Evolutionary conservation across 345 rosid species (phyloP).

Genomic region (Tarenaya hassleriana): DNA sequence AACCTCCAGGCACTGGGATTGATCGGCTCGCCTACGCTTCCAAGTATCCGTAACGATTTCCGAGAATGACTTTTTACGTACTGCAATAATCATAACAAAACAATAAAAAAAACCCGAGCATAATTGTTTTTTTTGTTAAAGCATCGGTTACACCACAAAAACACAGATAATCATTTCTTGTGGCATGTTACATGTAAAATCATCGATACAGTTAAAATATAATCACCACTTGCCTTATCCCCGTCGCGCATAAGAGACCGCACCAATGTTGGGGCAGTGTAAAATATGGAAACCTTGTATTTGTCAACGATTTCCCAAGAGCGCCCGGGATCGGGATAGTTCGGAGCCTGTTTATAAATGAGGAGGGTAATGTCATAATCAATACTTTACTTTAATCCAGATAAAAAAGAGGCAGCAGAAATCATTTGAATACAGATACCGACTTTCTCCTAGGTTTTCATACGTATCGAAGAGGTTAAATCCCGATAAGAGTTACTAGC

Average conservation of each 20-base stretch:
- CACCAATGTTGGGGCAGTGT: slow-evolving; percentile 95
- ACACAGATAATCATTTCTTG: neutral
- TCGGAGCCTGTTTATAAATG: slow-evolving; percentile 58
- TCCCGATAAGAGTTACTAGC: no score
- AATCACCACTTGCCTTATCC: slow-evolving; percentile 48
- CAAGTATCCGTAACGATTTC: slow-evolving; percentile 85
- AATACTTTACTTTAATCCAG: slow-evolving; percentile 37
- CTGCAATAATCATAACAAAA: slow-evolving; percentile 38
- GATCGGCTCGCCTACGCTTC: slow-evolving; percentile 99
- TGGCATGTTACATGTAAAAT: neutral
- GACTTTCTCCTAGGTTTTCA: no score
- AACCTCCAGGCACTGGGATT: slow-evolving; percentile 99
- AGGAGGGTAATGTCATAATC: no score
- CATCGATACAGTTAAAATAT: neutral
- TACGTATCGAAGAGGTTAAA: no score
- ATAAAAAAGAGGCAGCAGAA: slow-evolving; percentile 23
- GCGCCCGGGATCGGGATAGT: slow-evolving; percentile 90
- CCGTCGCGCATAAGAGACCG: slow-evolving; percentile 97
- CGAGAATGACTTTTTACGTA: slow-evolving; percentile 76
- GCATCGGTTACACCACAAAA: neutral
- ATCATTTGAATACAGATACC: slow-evolving; percentile 94
- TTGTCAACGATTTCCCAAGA: slow-evolving; percentile 98
- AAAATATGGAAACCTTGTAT: slow-evolving; percentile 82
- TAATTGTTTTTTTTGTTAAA: no score
- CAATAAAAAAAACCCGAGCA: neutral